Base-by-base conservation (phyloP, 2,329 filamentous ascomycete species). In the Penicillium griseofulvum region DNA sequence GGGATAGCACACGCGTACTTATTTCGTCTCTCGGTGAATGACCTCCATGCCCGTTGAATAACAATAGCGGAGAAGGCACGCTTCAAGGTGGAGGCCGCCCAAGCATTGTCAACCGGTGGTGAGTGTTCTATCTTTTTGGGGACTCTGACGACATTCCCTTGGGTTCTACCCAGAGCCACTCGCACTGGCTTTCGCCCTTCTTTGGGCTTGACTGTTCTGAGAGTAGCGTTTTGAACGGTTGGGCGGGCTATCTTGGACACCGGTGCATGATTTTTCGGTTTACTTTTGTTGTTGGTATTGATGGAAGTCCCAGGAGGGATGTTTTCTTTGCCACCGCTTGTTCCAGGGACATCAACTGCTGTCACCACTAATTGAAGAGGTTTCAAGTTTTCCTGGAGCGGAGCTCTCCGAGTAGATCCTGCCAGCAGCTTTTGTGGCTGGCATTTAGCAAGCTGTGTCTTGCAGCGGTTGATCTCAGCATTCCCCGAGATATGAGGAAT, bases 301-400 rank as follows among this genome's bases (percentile, higher is more conserved):
- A 52, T 36, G 12, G 65, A 29, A 31, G 59, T 49, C 4, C 78
- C 78, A 1, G 83, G 84, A 14, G 83, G 83, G 5, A 85, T 65
- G 58, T 87, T 87, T 67, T 87, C 84, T 62, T 87, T 87, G 6
- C 84, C 84, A 5, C 78, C 78, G 33, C 81, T 81, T 46, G 77
- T 76, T 24, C 83, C 83, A 55, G 74, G 64, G n/a, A 80, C 65
- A 62, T 85, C 80, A 41, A 72, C 64, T 17, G 69, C 67, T 38
- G 73, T 69, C 5, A 71, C 71, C 8, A 68, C 64, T 44, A 75
- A 76, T 59, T 81, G 80, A 7, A 70, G 56, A 49, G 71, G 54
- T 28, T 68, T 74, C 6, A 65, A 56, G 12, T 70, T 75, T 37
- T 77, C 73, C 34, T 78, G 77, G 48, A 86, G 67, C 3, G 83